Conservation (phyloP, 768 basidiomycete genomes). For the Kwoniella sp. region DNA sequence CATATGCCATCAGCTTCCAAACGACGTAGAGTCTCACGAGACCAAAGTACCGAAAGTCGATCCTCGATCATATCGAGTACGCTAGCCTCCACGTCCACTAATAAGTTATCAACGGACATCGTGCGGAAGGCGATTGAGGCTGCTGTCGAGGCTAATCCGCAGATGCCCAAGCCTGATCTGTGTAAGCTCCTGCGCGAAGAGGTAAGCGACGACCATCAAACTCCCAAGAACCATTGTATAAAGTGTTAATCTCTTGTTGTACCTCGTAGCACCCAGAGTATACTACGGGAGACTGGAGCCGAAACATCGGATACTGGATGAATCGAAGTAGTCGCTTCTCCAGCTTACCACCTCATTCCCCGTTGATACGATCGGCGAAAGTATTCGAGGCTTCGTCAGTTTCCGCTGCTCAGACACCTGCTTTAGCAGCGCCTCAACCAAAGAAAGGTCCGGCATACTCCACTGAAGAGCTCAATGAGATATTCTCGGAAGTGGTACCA, state of each 20-base stretch:
- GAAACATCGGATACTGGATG: slow-evolving; percentile 1
- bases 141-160: not conserved
- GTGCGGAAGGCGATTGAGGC: not conserved
- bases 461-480: slow-evolving; percentile 6
- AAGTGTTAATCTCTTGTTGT: not conserved
- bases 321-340: slow-evolving; percentile 8
- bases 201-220: not conserved
- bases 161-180: slow-evolving; percentile 1
- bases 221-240: no score
- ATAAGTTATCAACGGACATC: not conserved
- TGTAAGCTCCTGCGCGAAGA: not conserved
- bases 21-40: not conserved
- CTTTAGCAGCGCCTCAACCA: not conserved
- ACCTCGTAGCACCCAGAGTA: slow-evolving; percentile 8
- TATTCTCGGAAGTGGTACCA: not conserved
- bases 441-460: not conserved
- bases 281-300: not conserved
- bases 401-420: not conserved
- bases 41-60: not conserved
- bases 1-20: not conserved
- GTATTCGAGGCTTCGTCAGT: not conserved
- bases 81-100: not conserved
- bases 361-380: not conserved
- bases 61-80: not conserved
- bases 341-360: not conserved